Evolutionary conservation across 306 rosid genomes (phyloP).

Genomic region (Fagus crenata): DNA sequence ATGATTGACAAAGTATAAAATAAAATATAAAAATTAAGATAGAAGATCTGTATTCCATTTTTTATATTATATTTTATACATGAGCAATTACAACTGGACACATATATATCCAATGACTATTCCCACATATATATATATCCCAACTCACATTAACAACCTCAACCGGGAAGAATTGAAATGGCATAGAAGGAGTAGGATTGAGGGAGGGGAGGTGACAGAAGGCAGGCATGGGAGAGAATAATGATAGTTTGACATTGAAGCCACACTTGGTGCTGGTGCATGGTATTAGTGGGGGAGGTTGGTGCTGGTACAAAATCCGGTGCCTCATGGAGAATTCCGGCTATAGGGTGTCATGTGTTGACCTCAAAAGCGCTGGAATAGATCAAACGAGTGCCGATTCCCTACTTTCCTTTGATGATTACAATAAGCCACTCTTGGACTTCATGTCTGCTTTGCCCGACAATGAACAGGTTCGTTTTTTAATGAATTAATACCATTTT

Average conservation of each 20-base stretch:
- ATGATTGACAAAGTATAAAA: too few relatives aligned
- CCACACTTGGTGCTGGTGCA: slow-evolving; percentile 89
- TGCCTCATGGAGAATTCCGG: slow-evolving; percentile 93
- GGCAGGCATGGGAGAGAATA: slow-evolving; percentile 37
- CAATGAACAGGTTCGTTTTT: slow-evolving; percentile 59
- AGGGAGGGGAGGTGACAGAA: neutral
- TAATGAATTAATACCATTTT: too few relatives aligned
- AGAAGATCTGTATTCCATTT: too few relatives aligned
- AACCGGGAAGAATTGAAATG: slow-evolving; percentile 17
- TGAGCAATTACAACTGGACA: too few relatives aligned
- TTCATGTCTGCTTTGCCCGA: slow-evolving; percentile 67
- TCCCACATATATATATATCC: slow-evolving; percentile 21
- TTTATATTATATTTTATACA: too few relatives aligned
- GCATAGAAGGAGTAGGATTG: neutral
- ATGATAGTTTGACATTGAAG: slow-evolving; percentile 29
- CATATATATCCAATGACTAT: slow-evolving; percentile 10
- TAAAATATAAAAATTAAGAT: too few relatives aligned
- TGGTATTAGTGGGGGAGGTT: slow-evolving; percentile 77
- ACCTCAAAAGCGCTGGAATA: slow-evolving; percentile 77
- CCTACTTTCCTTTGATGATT: slow-evolving; percentile 67
- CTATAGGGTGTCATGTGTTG: slow-evolving; percentile 70
- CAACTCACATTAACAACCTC: slow-evolving; percentile 22
- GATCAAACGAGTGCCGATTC: slow-evolving; percentile 66
- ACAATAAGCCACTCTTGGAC: slow-evolving; percentile 73
- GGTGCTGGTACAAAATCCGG: slow-evolving; percentile 97